Conservation (phyloP, 805 yeast species). For the Candida adriatica region DNA sequence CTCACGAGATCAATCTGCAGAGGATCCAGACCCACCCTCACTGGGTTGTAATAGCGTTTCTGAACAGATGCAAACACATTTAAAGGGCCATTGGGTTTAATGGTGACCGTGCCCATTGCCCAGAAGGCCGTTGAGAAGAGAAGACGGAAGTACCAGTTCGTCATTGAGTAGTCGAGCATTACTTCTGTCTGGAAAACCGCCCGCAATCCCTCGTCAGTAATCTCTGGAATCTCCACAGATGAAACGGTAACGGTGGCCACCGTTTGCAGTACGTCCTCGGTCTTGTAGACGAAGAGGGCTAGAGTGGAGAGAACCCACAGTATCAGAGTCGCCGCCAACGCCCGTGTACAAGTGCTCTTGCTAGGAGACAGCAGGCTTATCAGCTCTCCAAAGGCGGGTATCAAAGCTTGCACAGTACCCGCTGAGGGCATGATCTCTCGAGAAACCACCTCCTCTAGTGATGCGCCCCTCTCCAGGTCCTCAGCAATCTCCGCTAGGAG, state of each 20-base stretch:
- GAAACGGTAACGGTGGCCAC: constrained; percentile 7
- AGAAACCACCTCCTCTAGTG: too few species aligned
- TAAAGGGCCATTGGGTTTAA: constrained; percentile 6
- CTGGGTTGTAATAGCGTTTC: constrained; percentile 7
- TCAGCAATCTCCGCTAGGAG: too few species aligned
- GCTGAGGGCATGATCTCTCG: too few species aligned
- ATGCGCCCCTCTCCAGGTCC: too few species aligned
- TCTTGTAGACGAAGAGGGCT: constrained; percentile 1
- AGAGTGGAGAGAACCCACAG: not conserved
- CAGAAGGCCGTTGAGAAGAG: constrained; percentile 7
- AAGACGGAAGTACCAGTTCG: constrained; percentile 6
- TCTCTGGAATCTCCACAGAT: constrained; percentile 4
- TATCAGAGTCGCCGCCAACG: too few species aligned
- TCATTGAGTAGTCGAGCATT: constrained; percentile 14
- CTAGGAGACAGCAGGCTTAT: too few species aligned
- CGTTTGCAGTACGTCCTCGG: constrained; percentile 4
- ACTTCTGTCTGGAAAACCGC: constrained; percentile 7
- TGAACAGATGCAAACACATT: constrained; percentile 11
- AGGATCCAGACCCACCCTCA: constrained; percentile 1
- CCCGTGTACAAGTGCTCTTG: too few species aligned
- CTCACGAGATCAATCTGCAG: constrained; percentile 9
- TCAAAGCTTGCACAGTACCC: too few species aligned
- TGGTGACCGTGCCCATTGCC: constrained; percentile 3
- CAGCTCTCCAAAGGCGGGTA: too few species aligned
- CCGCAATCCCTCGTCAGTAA: constrained; percentile 14